Conservation (phyloP, 345 rosid species). For the Conringia planisiliqua region DNA sequence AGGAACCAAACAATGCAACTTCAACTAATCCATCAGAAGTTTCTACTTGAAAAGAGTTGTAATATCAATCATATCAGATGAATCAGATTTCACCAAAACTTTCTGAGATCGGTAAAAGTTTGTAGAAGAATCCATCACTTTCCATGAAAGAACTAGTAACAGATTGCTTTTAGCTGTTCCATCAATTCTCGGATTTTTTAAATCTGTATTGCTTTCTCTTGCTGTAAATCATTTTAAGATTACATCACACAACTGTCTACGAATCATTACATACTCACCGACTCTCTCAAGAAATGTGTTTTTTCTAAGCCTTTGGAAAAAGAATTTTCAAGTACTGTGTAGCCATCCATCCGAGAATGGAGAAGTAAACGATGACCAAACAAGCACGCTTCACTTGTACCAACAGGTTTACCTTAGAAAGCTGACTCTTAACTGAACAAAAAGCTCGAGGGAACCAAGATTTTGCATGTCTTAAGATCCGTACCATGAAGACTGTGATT, state of each 20-base stretch:
- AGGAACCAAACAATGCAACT: slow-evolving; percentile 18
- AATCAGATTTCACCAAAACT: not conserved
- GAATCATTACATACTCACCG: slow-evolving; percentile 14
- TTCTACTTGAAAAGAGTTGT: slow-evolving; percentile 9
- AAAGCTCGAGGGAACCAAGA: slow-evolving; percentile 35
- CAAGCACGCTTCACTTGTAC: slow-evolving; percentile 52
- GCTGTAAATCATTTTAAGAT: slow-evolving; percentile 8
- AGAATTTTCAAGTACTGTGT: slow-evolving; percentile 48
- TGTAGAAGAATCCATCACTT: not conserved
- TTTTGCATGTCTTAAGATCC: slow-evolving; percentile 40
- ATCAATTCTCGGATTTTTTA: not conserved
- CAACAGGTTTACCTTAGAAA: slow-evolving; percentile 20
- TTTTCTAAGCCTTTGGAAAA: slow-evolving; percentile 36
- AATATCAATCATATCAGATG: not conserved
- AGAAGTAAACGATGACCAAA: slow-evolving; percentile 54
- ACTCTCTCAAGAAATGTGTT: slow-evolving; percentile 8
- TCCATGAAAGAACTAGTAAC: not conserved
- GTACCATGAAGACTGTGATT: slow-evolving; percentile 41
- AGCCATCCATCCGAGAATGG: slow-evolving; percentile 56
- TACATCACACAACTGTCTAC: slow-evolving; percentile 27
- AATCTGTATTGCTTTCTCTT: slow-evolving; percentile 10
- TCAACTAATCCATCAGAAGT: slow-evolving; percentile 12
- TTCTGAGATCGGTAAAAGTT: not conserved
- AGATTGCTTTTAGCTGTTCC: not conserved
- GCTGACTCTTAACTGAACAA: slow-evolving; percentile 17